Conservation (phyloP, 2,329 filamentous ascomycete species). For the Alternaria sp. region DNA sequence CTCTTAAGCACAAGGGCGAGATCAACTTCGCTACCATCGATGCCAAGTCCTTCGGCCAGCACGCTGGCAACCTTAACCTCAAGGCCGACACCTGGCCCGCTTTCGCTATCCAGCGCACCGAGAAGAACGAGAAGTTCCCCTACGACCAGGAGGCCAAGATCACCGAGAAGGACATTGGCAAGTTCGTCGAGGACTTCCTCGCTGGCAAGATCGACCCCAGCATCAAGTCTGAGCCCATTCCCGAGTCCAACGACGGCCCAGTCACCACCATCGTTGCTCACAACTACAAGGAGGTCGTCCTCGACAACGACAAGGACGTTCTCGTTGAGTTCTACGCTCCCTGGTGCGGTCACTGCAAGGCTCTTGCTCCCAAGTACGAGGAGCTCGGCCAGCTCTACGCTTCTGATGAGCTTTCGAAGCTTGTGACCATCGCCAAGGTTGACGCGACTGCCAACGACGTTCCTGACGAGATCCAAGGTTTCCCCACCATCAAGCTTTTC, state of each 20-base stretch:
- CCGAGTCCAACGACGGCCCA: slow-evolving; percentile 88
- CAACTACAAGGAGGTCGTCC: slow-evolving; percentile 89
- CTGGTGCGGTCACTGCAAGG: slow-evolving; percentile 76
- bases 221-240: slow-evolving; percentile 98
- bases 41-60: slow-evolving; percentile 90
- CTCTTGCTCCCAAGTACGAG: slow-evolving; percentile 73
- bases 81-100: slow-evolving; percentile 94
- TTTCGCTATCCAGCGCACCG: slow-evolving; percentile 95
- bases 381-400: slow-evolving; percentile 67
- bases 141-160: slow-evolving; percentile 86
- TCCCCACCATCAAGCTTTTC: slow-evolving; percentile 99
- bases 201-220: slow-evolving; percentile 90
- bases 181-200: slow-evolving; percentile 86
- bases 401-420: slow-evolving; percentile 60
- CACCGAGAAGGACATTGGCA: slow-evolving; percentile 73
- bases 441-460: slow-evolving; percentile 97
- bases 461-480: slow-evolving; percentile 94
- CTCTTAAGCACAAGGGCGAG: slow-evolving; percentile 89
- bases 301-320: slow-evolving; percentile 95
- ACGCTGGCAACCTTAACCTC: slow-evolving; percentile 96
- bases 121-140: slow-evolving; percentile 97
- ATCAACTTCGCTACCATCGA: slow-evolving; percentile 99
- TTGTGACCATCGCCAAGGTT: slow-evolving; percentile 83
- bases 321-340: slow-evolving; percentile 98
- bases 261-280: slow-evolving; percentile 91